Percentiles rank a stretch among this genome's conserved stretches.
Evolutionary conservation across 306 rosid species (phyloP).

Genomic region (Gastrolobium villosum): DNA sequence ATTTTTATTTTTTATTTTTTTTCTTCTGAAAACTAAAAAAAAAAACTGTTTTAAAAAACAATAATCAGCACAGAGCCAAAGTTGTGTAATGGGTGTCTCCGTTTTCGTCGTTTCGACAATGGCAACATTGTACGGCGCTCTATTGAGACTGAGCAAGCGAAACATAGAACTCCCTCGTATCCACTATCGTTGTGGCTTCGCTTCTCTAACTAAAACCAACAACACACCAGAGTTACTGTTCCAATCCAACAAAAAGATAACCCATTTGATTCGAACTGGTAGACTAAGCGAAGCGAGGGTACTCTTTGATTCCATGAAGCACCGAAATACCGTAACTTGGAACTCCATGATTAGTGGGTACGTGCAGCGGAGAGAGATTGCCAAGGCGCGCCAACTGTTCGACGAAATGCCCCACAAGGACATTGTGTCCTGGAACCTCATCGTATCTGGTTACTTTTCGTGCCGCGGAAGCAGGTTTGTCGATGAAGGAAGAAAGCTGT

Average conservation of each 20-base stretch:
- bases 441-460: constrained; percentile 55
- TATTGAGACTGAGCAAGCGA: constrained; percentile 26
- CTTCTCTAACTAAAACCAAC: constrained; percentile 38
- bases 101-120: constrained; percentile 6
- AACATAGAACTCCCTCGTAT: neutral
- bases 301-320: constrained; percentile 48
- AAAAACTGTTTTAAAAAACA: no score
- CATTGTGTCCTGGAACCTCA: constrained; percentile 59
- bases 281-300: constrained; percentile 53
- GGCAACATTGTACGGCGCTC: constrained; percentile 26
- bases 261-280: constrained; percentile 56
- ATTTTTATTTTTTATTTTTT: no score
- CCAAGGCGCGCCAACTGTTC: constrained; percentile 55
- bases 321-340: constrained; percentile 52
- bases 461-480: constrained; percentile 47
- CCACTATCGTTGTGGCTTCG: constrained; percentile 26
- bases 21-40: no score
- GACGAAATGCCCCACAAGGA: constrained; percentile 57
- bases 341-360: constrained; percentile 59
- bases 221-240: neutral
- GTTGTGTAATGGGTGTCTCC: neutral
- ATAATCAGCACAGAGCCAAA: no score
- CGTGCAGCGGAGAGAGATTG: constrained; percentile 52
- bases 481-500: constrained; percentile 53
- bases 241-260: constrained; percentile 53